phyloP scores from a whole-genome alignment of 352 stramenopile species.

The Thalassiosira exigua region DNA sequence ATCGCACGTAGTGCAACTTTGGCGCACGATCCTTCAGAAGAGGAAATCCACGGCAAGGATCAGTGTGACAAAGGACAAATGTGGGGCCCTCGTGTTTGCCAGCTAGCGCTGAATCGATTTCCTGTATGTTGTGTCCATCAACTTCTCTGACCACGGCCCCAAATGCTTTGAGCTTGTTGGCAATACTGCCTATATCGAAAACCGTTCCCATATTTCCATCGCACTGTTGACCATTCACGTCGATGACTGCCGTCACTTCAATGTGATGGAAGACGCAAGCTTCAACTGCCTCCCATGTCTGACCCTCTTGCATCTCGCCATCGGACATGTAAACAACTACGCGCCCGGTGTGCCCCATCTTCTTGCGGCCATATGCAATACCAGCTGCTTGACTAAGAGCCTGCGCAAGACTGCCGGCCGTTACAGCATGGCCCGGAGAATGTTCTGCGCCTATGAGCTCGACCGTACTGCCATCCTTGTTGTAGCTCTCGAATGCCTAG shows the following conservation, averaged over 20 bases:
- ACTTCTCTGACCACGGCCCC: constrained; percentile 29
- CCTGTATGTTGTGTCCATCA: constrained; percentile 37
- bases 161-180: constrained; percentile 28
- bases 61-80: constrained; percentile 35
- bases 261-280: constrained; percentile 27
- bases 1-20: constrained; percentile 40
- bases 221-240: constrained; percentile 47
- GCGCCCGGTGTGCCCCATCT: constrained; percentile 25
- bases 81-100: background rate
- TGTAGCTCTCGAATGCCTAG: constrained; percentile 43
- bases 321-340: constrained; percentile 41
- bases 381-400: constrained; percentile 39
- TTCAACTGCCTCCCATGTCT: constrained; percentile 36
- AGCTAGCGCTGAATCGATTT: constrained; percentile 24
- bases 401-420: constrained; percentile 28
- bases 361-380: constrained; percentile 29
- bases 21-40: constrained; percentile 17
- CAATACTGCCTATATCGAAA: constrained; percentile 20
- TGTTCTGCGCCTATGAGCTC: constrained; percentile 44
- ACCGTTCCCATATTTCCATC: constrained; percentile 39
- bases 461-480: constrained; percentile 35
- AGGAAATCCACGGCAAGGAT: constrained; percentile 30
- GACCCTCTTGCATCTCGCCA: constrained; percentile 39
- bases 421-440: constrained; percentile 37
- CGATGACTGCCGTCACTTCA: constrained; percentile 21